These are phyloP conservation scores for Chaetothyriales sp. DNA, from an alignment of 2,329 filamentous ascomycete species.

Conservation along the genomic window DNA sequence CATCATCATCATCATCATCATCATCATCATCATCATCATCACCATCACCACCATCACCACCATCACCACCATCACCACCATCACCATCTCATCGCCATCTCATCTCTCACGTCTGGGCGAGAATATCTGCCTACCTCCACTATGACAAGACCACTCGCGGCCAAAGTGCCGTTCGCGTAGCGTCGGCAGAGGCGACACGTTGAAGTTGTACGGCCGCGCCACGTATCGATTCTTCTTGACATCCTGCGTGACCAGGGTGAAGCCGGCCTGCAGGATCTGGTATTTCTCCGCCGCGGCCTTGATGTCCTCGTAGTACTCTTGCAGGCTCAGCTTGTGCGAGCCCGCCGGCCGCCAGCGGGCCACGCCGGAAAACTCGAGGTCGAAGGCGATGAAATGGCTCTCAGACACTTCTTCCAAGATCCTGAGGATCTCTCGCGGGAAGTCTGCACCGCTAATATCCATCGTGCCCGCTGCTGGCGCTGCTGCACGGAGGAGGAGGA, in stretches of 20 bases:
- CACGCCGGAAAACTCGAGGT: slow-evolving; percentile 55
- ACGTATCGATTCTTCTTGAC: slow-evolving; percentile 39
- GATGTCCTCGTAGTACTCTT: slow-evolving; percentile 48
- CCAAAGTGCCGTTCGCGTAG: slow-evolving; percentile 42
- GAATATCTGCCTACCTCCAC: slow-evolving; percentile 29
- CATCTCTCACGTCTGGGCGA: background rate
- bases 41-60: no score
- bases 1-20: no score
- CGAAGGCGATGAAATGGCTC: slow-evolving; percentile 49
- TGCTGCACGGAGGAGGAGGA: no score
- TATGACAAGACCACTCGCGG: slow-evolving; percentile 46
- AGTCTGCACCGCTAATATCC: slow-evolving; percentile 15
- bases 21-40: no score
- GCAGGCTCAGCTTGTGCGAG: slow-evolving; percentile 34
- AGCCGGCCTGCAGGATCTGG: slow-evolving; percentile 52
- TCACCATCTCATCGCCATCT: slow-evolving; percentile 18
- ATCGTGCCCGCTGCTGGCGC: slow-evolving; percentile 7
- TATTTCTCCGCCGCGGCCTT: slow-evolving; percentile 49
- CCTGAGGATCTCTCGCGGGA: slow-evolving; percentile 19
- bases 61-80: no score
- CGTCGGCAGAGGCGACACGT: slow-evolving; percentile 43
- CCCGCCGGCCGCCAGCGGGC: slow-evolving; percentile 21
- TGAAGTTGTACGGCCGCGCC: slow-evolving; percentile 52
- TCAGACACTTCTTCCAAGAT: slow-evolving; percentile 46
- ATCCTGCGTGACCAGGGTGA: slow-evolving; percentile 51